Evolutionary conservation across 1,139 yeast genomes (phyloP).

Genomic region (Spencermartinsiella ligniputridi): DNA sequence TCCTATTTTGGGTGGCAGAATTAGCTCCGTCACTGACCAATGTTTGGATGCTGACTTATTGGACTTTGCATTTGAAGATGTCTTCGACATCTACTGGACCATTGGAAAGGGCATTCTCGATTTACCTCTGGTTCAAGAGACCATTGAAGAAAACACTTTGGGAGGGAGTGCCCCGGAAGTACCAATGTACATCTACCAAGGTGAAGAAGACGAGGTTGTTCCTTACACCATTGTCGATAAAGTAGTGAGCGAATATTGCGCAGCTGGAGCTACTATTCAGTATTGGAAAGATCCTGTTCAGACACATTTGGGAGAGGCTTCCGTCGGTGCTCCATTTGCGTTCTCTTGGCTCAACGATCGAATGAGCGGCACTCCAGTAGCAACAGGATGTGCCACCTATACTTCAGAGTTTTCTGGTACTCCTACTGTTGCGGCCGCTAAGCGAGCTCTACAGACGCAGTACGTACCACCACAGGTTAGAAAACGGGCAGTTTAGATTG

Average conservation of each 20-base stretch:
- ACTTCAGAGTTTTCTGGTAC: constrained; percentile 6
- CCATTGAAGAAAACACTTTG: constrained; percentile 15
- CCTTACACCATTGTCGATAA: constrained; percentile 18
- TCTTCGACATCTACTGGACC: constrained; percentile 19
- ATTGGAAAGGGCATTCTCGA: constrained; percentile 18
- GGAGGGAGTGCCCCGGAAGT: constrained; percentile 19
- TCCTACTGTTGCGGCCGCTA: not conserved
- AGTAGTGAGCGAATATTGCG: constrained; percentile 22
- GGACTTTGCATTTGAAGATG: constrained; percentile 17
- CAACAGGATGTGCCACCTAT: constrained; percentile 10
- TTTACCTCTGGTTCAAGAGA: constrained; percentile 10
- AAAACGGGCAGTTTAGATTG: not conserved
- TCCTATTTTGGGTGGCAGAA: constrained; percentile 1
- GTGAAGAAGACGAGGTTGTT: constrained; percentile 23
- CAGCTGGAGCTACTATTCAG: constrained; percentile 22
- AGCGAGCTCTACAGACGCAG: not conserved
- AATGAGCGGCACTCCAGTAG: constrained; percentile 12
- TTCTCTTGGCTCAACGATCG: constrained; percentile 17
- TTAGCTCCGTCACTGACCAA: constrained; percentile 3
- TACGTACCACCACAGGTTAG: not conserved
- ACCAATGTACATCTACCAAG: constrained; percentile 26
- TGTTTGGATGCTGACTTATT: constrained; percentile 20
- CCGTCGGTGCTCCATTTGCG: constrained; percentile 14
- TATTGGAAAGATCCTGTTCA: constrained; percentile 19
- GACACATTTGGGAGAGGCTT: constrained; percentile 17